Conservation (phyloP, 345 rosid species). For the Salix caprea region DNA sequence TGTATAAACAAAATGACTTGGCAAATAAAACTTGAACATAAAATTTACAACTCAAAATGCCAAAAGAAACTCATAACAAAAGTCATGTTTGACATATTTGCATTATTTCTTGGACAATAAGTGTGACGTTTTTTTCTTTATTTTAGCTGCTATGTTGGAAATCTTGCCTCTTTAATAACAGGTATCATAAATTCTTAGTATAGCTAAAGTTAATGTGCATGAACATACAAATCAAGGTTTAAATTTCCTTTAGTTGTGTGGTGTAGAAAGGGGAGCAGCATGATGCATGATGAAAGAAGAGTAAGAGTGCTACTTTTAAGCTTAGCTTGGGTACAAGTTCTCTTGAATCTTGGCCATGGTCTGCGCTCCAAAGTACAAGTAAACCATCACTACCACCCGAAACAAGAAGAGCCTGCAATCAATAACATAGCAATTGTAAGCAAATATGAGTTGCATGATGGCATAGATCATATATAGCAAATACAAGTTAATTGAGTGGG, state of each 20-base stretch:
- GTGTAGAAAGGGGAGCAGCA: not conserved
- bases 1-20: not conserved
- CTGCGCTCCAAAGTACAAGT: conserved; percentile 94
- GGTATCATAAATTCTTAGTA: not conserved
- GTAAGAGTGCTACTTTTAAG: conserved; percentile 54
- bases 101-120: not conserved
- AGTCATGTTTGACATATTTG: not conserved
- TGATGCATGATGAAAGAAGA: not conserved
- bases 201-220: not conserved
- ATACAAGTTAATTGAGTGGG: not conserved
- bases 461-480: not conserved
- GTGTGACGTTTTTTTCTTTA: not conserved
- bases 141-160: not conserved
- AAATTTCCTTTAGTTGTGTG: not conserved
- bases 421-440: conserved; percentile 6
- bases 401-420: conserved; percentile 85
- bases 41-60: not conserved
- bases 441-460: not conserved
- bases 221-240: not conserved
- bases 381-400: conserved; percentile 97
- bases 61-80: not conserved
- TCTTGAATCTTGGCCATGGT: conserved; percentile 85
- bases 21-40: not conserved
- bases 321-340: conserved; percentile 98
- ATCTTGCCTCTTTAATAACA: not conserved